Evolutionary conservation across 78 protist genomes (phyloP).

Genomic region (Guillardia theta): DNA sequence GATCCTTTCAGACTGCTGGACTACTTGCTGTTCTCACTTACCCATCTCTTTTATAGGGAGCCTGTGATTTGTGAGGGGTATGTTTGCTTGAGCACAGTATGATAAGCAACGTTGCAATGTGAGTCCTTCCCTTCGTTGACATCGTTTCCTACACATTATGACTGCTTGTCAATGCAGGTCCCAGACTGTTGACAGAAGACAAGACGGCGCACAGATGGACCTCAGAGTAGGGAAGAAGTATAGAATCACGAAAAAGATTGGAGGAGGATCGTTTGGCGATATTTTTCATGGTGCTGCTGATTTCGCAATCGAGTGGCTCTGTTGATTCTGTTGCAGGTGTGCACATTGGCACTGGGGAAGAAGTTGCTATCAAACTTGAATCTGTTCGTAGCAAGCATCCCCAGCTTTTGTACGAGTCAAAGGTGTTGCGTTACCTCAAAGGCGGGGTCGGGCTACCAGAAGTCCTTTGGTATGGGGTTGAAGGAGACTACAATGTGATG

Average conservation of each 20-base stretch:
- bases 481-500: conserved; percentile 87
- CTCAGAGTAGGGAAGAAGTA: conserved; percentile 54
- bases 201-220: too few relatives aligned
- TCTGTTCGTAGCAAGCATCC: conserved; percentile 84
- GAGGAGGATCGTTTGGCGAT: conserved; percentile 80
- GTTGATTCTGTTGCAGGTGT: background rate
- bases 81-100: too few relatives aligned
- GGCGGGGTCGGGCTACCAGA: conserved; percentile 81
- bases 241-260: conserved; percentile 70
- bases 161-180: too few relatives aligned
- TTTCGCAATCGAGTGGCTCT: background rate
- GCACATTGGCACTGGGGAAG: conserved; percentile 67
- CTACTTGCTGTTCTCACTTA: too few relatives aligned
- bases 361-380: conserved; percentile 87
- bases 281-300: background rate
- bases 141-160: too few relatives aligned
- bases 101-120: too few relatives aligned
- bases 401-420: conserved; percentile 94
- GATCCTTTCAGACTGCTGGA: too few relatives aligned
- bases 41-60: too few relatives aligned
- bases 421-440: conserved; percentile 79
- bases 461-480: conserved; percentile 94
- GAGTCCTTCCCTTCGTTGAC: too few relatives aligned
- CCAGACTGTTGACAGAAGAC: too few relatives aligned
- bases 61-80: too few relatives aligned